phyloP scores from a whole-genome alignment of 2,329 filamentous ascomycete species.

The Rhynchosporium agropyri region DNA sequence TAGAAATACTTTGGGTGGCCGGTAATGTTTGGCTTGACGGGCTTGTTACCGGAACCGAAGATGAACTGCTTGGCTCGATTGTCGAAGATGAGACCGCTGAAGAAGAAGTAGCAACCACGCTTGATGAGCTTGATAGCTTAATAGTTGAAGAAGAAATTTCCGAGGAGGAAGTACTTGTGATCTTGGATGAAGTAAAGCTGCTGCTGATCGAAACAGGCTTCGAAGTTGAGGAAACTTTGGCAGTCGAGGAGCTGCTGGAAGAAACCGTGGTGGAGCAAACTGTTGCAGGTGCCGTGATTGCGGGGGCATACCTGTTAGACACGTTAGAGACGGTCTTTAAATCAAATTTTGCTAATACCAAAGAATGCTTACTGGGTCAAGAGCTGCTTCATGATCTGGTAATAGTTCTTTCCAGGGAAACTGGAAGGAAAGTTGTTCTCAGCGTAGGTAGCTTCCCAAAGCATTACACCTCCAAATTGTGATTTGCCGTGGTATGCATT shows the following conservation, averaged over 20 bases:
- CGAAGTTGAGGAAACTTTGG: background rate
- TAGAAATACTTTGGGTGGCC: no score
- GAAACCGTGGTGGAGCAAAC: conserved; percentile 18
- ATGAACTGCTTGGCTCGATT: conserved; percentile 5
- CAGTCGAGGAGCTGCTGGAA: conserved; percentile 9
- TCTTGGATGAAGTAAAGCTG: conserved; percentile 8
- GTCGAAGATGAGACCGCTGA: conserved; percentile 2
- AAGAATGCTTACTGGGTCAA: conserved; percentile 17
- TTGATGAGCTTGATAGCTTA: conserved; percentile 9
- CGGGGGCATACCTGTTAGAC: background rate
- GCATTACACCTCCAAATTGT: conserved; percentile 43
- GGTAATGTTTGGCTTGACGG: no score
- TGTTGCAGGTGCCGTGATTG: conserved; percentile 1
- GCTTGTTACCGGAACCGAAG: background rate
- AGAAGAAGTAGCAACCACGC: conserved; percentile 19
- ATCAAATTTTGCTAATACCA: no score
- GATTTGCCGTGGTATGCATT: conserved; percentile 26
- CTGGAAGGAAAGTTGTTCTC: conserved; percentile 28
- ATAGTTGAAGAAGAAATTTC: conserved; percentile 15
- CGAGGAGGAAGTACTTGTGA: conserved; percentile 16
- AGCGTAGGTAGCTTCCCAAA: conserved; percentile 40
- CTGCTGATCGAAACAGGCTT: background rate
- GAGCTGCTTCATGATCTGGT: conserved; percentile 30
- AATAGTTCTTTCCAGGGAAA: conserved; percentile 13
- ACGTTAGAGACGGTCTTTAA: no score